These are phyloP conservation scores for Nepenthes gracilis DNA, from an alignment of 148 eudicot genomes.

Conservation along the genomic window DNA sequence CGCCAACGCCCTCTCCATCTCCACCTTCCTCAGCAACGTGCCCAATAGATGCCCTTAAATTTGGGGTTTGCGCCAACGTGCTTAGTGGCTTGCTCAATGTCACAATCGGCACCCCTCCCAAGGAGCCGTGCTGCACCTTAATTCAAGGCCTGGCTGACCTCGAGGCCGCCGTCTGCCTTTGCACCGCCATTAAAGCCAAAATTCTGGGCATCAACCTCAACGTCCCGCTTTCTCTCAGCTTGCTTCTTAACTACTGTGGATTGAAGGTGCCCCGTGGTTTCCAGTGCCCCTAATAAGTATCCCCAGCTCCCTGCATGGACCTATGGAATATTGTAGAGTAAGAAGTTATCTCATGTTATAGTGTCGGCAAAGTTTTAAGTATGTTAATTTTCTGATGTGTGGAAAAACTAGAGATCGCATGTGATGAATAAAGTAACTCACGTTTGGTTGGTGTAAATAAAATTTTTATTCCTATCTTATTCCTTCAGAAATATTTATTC, in stretches of 20 bases:
- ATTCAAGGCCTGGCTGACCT: slow-evolving; percentile 39
- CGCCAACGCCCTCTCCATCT: slow-evolving; percentile 7
- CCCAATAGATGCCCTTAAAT: slow-evolving; percentile 45
- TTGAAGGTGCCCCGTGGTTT: slow-evolving; percentile 34
- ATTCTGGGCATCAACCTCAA: slow-evolving; percentile 42
- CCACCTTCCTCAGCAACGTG: slow-evolving; percentile 13
- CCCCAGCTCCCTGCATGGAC: no score
- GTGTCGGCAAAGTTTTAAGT: no score
- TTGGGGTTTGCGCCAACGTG: slow-evolving; percentile 43
- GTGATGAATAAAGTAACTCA: no score
- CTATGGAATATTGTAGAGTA: no score
- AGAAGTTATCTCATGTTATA: no score
- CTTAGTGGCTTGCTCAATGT: slow-evolving; percentile 22
- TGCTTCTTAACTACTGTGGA: slow-evolving; percentile 49
- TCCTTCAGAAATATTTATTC: no score
- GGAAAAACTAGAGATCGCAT: no score
- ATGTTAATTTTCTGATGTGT: no score
- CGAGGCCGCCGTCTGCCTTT: slow-evolving; percentile 66
- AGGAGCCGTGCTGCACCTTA: slow-evolving; percentile 44
- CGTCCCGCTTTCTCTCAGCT: slow-evolving; percentile 37
- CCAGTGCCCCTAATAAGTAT: slow-evolving; percentile 21
- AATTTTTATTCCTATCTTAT: no score
- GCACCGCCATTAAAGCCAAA: slow-evolving; percentile 49
- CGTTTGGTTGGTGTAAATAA: no score
- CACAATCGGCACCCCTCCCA: slow-evolving; percentile 29